Evolutionary conservation across 2,329 filamentous ascomycete genomes (phyloP).

Genomic region (Mariannaea elegans): DNA sequence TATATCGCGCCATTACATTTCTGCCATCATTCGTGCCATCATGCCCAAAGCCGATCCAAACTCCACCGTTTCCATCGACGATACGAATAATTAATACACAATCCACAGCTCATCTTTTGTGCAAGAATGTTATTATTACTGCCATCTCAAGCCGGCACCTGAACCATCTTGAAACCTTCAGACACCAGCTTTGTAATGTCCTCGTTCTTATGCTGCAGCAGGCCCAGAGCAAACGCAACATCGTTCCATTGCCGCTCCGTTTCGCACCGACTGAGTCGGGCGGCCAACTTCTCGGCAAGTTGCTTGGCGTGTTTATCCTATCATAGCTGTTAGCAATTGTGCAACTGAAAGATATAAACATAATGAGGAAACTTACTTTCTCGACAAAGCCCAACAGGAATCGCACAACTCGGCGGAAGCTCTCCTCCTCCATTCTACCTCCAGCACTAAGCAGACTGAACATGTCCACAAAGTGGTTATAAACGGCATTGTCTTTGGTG

Average conservation of each 20-base stretch:
- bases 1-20: constrained; percentile 34
- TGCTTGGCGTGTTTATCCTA: constrained; percentile 98
- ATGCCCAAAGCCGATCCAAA: constrained; percentile 31
- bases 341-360: constrained; percentile 3
- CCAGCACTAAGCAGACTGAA: constrained; percentile 92
- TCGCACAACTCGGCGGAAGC: constrained; percentile 85
- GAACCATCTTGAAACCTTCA: constrained; percentile 80
- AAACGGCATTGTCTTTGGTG: constrained; percentile 98
- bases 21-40: constrained; percentile 36
- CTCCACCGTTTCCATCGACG: constrained; percentile 23
- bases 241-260: constrained; percentile 98
- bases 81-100: constrained; percentile 18
- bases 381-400: constrained; percentile 97
- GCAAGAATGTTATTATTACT: constrained; percentile 4
- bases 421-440: constrained; percentile 81
- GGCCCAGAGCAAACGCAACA: constrained; percentile 88
- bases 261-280: constrained; percentile 84
- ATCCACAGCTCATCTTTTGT: constrained; percentile 1
- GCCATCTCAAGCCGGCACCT: constrained; percentile 61
- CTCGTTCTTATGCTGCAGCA: constrained; percentile 93
- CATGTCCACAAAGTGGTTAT: constrained; percentile 99
- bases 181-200: constrained; percentile 81
- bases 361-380: constrained; percentile 70
- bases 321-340: constrained; percentile 29
- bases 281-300: constrained; percentile 89